Evolutionary conservation across 2,329 filamentous ascomycete species (phyloP).

Genomic region (Calonectria naviculata): DNA sequence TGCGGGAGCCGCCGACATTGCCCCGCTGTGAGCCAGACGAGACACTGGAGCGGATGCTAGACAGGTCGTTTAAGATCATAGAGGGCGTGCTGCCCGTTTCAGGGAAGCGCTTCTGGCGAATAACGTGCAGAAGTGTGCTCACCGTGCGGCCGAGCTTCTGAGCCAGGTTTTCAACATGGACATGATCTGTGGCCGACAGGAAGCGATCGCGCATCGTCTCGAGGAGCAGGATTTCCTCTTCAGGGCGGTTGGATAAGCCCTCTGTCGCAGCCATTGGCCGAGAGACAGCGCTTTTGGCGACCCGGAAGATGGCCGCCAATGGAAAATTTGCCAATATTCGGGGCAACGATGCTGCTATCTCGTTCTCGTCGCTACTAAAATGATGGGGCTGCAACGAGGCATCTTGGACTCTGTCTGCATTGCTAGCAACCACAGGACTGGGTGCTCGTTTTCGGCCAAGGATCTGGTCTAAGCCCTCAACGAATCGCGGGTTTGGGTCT

Average conservation of each 20-base stretch:
- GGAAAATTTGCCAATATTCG: slow-evolving; percentile 35
- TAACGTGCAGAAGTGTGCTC: slow-evolving; percentile 26
- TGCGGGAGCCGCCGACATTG: slow-evolving; percentile 33
- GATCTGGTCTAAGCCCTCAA: slow-evolving; percentile 26
- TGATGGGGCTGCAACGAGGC: background rate
- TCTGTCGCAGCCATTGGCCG: slow-evolving; percentile 31
- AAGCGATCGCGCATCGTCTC: slow-evolving; percentile 37
- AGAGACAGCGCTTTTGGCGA: slow-evolving; percentile 27
- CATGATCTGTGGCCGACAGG: slow-evolving; percentile 27
- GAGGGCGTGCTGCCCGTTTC: slow-evolving; percentile 28
- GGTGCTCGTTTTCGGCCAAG: slow-evolving; percentile 15
- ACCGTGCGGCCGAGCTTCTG: slow-evolving; percentile 33
- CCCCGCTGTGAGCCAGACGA: slow-evolving; percentile 35
- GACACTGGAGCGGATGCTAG: slow-evolving; percentile 33
- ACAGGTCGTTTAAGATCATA: slow-evolving; percentile 37
- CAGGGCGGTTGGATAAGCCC: slow-evolving; percentile 15
- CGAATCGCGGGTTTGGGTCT: slow-evolving; percentile 25
- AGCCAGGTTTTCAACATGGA: slow-evolving; percentile 31
- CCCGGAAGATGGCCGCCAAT: slow-evolving; percentile 34
- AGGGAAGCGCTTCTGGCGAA: slow-evolving; percentile 32
- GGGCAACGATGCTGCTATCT: slow-evolving; percentile 20
- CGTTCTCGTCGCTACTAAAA: slow-evolving; percentile 12
- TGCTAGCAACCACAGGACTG: background rate
- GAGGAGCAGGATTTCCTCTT: slow-evolving; percentile 40
- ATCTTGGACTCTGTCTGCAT: background rate